A percentile compares a stretch with the other conserved stretches of the same genome.
Conservation (phyloP, 257 asterid genomes). For the Penstemon davidsonii region DNA sequence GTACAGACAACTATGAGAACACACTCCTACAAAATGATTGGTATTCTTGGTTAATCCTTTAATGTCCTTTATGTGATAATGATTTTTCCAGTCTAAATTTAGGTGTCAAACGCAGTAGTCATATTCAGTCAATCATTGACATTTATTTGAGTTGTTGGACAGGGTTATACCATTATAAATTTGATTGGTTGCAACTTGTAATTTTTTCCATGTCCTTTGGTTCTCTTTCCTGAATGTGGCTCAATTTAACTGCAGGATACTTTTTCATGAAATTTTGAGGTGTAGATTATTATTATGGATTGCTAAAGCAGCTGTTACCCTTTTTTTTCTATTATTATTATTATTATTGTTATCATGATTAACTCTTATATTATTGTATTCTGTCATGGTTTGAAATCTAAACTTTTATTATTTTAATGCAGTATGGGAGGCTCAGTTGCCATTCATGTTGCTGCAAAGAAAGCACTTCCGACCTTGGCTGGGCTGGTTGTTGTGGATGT, state of each 20-base stretch:
- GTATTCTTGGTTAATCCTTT: not conserved
- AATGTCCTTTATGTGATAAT: not conserved
- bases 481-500: conserved; percentile 94
- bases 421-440: conserved; percentile 98
- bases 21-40: not conserved
- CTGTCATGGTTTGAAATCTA: not conserved
- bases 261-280: conserved; percentile 6
- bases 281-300: conserved; percentile 4
- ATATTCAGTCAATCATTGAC: conserved; percentile 16
- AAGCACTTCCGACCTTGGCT: conserved; percentile 73
- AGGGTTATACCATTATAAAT: conserved; percentile 6
- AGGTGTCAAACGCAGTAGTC: conserved; percentile 6
- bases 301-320: not conserved
- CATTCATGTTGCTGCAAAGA: conserved; percentile 81
- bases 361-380: not conserved
- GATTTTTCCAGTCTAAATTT: conserved; percentile 1
- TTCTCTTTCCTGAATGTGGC: conserved; percentile 20
- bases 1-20: conserved; percentile 3
- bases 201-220: not conserved
- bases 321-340: not conserved
- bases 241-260: not conserved
- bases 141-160: conserved; percentile 5
- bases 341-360: not conserved
- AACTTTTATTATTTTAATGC: conserved; percentile 22
- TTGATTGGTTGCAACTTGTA: not conserved